Conservation (phyloP, 352 stramenopile species). For the Phytophthora aleatoria region DNA sequence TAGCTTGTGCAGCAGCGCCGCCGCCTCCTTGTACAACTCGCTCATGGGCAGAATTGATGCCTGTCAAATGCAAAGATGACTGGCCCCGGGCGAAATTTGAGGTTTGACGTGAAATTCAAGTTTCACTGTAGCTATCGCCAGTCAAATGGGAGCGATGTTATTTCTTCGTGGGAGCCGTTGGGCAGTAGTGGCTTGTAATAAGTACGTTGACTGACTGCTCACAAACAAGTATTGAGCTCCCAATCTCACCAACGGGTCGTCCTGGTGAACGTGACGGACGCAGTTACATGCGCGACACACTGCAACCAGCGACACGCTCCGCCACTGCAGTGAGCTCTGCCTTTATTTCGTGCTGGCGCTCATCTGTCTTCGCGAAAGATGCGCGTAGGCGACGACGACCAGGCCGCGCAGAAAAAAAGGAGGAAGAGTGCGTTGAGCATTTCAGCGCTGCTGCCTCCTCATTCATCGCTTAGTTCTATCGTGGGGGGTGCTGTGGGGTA, state of each 20-base stretch:
- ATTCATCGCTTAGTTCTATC: not conserved
- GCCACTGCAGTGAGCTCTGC: no score
- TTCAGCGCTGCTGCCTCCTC: not conserved
- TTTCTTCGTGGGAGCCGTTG: not conserved
- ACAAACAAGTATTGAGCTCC: no score
- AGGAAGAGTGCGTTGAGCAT: not conserved
- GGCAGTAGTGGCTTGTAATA: not conserved
- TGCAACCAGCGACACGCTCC: no score
- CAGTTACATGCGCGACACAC: not conserved
- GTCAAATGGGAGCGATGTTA: constrained; percentile 11
- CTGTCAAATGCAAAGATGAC: constrained; percentile 8
- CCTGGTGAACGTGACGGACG: not conserved
- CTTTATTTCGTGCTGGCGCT: no score
- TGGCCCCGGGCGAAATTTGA: constrained; percentile 1
- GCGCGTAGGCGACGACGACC: no score
- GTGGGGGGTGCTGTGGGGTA: no score
- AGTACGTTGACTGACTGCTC: not conserved
- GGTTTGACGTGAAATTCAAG: not conserved
- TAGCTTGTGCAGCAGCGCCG: constrained; percentile 76
- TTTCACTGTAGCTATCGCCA: not conserved
- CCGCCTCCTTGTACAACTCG: constrained; percentile 85
- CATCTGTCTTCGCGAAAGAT: no score
- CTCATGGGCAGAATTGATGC: constrained; percentile 34
- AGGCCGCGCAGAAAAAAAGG: not conserved
- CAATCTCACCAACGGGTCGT: not conserved